These are phyloP conservation scores for Geotrichum siamense DNA, from an alignment of 1,139 yeast genomes.

Conservation along the genomic window DNA sequence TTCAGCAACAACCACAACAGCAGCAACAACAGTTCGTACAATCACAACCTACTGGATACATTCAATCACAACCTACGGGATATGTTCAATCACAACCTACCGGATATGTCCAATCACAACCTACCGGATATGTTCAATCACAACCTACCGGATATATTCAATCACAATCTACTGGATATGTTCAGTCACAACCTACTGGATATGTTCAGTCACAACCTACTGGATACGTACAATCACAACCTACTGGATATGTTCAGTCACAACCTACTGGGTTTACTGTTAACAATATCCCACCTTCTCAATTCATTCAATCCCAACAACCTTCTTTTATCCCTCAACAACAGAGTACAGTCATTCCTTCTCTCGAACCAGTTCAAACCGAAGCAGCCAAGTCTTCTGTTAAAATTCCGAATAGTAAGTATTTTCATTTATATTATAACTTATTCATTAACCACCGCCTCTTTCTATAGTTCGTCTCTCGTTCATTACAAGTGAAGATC, in stretches of 20 bases:
- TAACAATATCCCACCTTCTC: no score
- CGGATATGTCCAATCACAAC: conserved; percentile 17
- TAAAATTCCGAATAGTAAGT: conserved; percentile 32
- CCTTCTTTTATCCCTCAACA: background rate
- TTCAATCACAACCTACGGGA: conserved; percentile 17
- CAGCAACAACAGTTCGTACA: conserved; percentile 11
- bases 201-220: conserved; percentile 19
- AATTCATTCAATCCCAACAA: no score
- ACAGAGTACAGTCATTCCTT: conserved; percentile 7
- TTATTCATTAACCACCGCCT: conserved; percentile 9
- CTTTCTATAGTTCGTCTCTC: conserved; percentile 52
- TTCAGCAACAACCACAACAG: background rate
- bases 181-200: conserved; percentile 18
- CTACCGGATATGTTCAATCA: conserved; percentile 15
- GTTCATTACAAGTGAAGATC: conserved; percentile 79
- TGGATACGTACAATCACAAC: conserved; percentile 21
- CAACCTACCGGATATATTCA: conserved; percentile 19
- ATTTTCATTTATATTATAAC: conserved; percentile 29
- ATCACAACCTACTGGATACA: conserved; percentile 5
- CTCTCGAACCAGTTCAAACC: conserved; percentile 22
- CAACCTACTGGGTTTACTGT: background rate
- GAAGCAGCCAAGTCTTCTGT: conserved; percentile 26
- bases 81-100: conserved; percentile 21
- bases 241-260: conserved; percentile 23
- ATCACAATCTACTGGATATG: conserved; percentile 13